Evolutionary conservation across 257 asterid species (phyloP), one percentile per base, ranked within the genome.

Genomic region (Nicotiana tomentosiformis): DNA sequence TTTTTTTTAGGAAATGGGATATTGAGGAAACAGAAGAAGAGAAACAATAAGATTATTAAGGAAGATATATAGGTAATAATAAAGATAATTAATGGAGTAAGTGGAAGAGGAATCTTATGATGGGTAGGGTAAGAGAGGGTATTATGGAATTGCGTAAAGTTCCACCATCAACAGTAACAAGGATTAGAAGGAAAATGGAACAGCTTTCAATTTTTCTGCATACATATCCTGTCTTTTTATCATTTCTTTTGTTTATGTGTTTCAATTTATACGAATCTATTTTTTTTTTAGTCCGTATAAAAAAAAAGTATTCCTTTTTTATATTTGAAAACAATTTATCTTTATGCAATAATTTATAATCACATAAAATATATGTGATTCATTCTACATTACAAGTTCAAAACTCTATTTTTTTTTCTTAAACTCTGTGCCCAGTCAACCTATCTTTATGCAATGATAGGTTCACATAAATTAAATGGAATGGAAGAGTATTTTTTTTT

Each of bases 121-220:
- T 76, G 83, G 82, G 78, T 4, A n/a, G 89, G 77, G 74, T 65
- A 64, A 65, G 69, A 72, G 20, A 64, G 53, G 14, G 49, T 69
- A 58, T 26, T 62, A 70, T 65, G 83, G 78, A 60, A 58, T 66
- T 65, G 89, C 88, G 88, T 88, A 81, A 86, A 86, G 85, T 79
- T 83, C 83, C 88, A 88, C 87, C 85, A 72, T 60, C 77, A 26
- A 16, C 83, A 62, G 76, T 68, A 80, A 65, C 81, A 77, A 69
- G 12, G 18, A 69, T 39, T 11, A 9, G 1, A 43, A 69, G 58
- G 35, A 20, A 70, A 70, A 20, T 70, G 78, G 35, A 20, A 43
- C 18, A n/a, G 39, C 46, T 56, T 57, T 10, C 8, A 49, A 17
- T 64, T 29, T 64, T 78, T 15, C 43, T 56, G n/a, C 20, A 43